Percentiles rank a stretch among this genome's conserved stretches.
Evolutionary conservation across 495 filamentous ascomycete species (phyloP).

Genomic region (Penicillium paxilli): DNA sequence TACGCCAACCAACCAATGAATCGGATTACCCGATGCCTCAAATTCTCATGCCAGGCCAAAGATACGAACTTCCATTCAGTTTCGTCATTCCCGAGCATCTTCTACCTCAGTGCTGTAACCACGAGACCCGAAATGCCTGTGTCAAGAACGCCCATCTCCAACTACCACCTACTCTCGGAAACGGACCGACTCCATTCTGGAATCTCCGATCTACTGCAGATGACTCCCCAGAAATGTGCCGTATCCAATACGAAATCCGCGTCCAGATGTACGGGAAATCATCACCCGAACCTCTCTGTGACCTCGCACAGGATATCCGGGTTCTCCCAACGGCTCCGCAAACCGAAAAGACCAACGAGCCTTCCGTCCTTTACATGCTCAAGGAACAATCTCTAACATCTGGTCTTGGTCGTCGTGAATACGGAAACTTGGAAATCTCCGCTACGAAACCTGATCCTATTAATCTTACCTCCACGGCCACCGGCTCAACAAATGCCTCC

Average conservation of each 20-base stretch:
- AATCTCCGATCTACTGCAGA: not conserved
- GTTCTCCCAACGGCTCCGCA: not conserved
- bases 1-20: slow-evolving; percentile 66
- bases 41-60: slow-evolving; percentile 56
- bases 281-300: not conserved
- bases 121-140: slow-evolving; percentile 41
- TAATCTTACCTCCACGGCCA: not conserved
- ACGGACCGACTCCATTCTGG: not conserved
- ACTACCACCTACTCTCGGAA: slow-evolving; percentile 69
- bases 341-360: not conserved
- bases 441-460: not conserved
- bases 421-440: not conserved
- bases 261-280: not conserved
- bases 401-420: not conserved
- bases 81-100: slow-evolving; percentile 72
- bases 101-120: slow-evolving; percentile 48
- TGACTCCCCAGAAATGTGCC: not conserved
- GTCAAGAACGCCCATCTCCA: slow-evolving; percentile 64
- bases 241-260: slow-evolving; percentile 1
- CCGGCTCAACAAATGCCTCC: not conserved
- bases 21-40: slow-evolving; percentile 58
- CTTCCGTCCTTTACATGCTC: not conserved
- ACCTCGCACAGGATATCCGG: not conserved
- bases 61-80: slow-evolving; percentile 69
- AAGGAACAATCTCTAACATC: not conserved